Base-by-base conservation (phyloP, 2,329 filamentous ascomycete species). In the Fusarium setosum region DNA sequence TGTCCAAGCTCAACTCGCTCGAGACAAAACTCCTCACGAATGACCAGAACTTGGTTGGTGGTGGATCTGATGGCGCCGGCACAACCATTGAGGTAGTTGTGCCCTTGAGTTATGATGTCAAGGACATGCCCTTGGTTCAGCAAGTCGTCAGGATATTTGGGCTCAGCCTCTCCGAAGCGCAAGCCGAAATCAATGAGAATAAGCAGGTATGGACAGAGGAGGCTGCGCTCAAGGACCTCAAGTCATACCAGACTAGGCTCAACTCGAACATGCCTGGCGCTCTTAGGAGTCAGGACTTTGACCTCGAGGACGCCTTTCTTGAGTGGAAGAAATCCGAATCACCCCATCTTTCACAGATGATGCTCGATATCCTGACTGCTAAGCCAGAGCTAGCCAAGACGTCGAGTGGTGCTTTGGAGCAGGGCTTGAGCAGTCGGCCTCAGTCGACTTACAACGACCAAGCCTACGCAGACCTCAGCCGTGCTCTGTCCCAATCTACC, bases 11-110 rank as follows among this genome's bases (percentile, higher is more conserved):
- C 58, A 86, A 88, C 40, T 93, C 90, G 12, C 85, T 99, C 71
- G 96, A 99, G 79, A 96, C 91, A 76, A 98, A 98, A 81, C 86
- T 99, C 56, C 85, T 99, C 65, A 92, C 93, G 50, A 96, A 97
- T 76, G 95, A 98, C 72, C 93, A 97, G 77, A 94, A 98, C 75
- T 84, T 99, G 50, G 76, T 77, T 23, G 74, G 73, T 17, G 71
- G 67, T 24, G 75, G 75, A 31, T 67, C 74, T 24, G 76, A 77
- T 53, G 73, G 74, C 12, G 72, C 72, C 20, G 78, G 78, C 26
- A 77, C 74, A 18, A 92, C 90, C 9, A 85, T 96, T 65, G 95
- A 97, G 76, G 92, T 95, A 20, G 85, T 92, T 56, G 88, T 94
- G 4, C 94, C 95, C 11, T 82, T 96, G 58, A 96, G 89, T 73